Base-by-base conservation (phyloP, 164 flowering plant genomes). In the Nelumbo lutea region DNA sequence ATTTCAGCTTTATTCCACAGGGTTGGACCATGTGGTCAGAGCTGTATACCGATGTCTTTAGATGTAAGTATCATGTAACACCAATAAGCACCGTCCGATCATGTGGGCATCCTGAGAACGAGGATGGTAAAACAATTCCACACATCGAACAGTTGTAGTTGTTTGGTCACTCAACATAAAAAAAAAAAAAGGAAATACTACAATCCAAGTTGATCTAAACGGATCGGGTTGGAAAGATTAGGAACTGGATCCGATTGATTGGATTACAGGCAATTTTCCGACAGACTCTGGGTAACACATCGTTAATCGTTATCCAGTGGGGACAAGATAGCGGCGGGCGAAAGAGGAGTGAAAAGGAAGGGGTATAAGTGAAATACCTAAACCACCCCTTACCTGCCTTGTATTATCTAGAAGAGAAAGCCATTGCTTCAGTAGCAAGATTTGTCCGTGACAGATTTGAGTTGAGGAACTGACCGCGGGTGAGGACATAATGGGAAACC, bases 281-380 rank as follows among this genome's bases (percentile, higher is more conserved):
- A 52, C 10, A 61, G n/a, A 6, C 40, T 56, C 61, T 53, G 66
- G 75, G 52, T 66, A 61, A 45, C 51, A 52, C 70, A 27, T 27
- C 27, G 27, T 27, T 27, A 27, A 44, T 67, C 75, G 57, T 62
- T 61, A 61, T 72, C 70, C 53, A 0, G 75, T 72, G 52, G 64
- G 66, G 75, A 53, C 66, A 44, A 45, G 43, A 46, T 11, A 9
- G 61, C 66, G 64, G 66, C 75, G 55, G 63, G 13, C 61, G 66
- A 42, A 66, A 57, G 58, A 56, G 55, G 3, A 27, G 11, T 15
- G 44, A 50, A 45, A 13, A 55, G 41, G 15, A 9, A 6, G n/a
- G 47, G 41, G 42, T 42, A 9, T 3, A n/a, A 2, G 9, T 27
- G 38, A 56, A 68, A 57, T 68, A 15, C 52, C 72, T 9, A 38